Base-by-base conservation (phyloP, 2,329 filamentous ascomycete species). In the Ascochyta lentis region DNA sequence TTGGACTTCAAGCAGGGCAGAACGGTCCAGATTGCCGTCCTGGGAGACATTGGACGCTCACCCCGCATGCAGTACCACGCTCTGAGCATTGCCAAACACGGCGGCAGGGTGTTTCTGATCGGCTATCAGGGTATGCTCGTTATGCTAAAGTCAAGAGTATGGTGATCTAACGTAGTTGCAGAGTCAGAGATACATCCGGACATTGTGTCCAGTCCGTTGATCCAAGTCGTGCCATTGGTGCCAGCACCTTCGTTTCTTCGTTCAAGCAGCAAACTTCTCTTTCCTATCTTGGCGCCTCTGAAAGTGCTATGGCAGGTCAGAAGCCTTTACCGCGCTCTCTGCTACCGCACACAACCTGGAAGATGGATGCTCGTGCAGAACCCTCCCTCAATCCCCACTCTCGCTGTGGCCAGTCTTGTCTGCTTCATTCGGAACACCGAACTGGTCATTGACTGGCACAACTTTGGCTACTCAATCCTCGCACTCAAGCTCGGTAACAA, bases 61-160 rank as follows among this genome's bases (percentile, higher is more conserved):
- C 95, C 95, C 45, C 91, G 95, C 53, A 99, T 99, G 94, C 93
- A 98, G 72, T 98, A 99, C 69, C 95, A 99, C 83, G 94, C 94
- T 19, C 81, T 96, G 65, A 98, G 94, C 73, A 87, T 98, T 68
- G 91, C 92, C 37, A 90, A 88, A 67, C 87, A 92, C 70, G 91
- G 91, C 23, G 89, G 87, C 6, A 83, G 83, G 31, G 94, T 97
- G 19, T 88, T 94, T 72, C 79, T 99, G 12, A 88, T 99, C 65
- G 95, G 94, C 41, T 98, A 97, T 73, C 82, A 89, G 72, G 91
- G 92, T 93, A 33, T 26, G 59, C 12, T 15, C 4, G 1, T 29
- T 16, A 12, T 6, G 19, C 33, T 23, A 19, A 7, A 7, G 31
- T 34, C 1, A 3, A 33, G 13, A 26, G 6, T 23, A 31, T 10